Base-by-base conservation (phyloP, 495 filamentous ascomycete species). In the Lasiosphaeris hirsuta region DNA sequence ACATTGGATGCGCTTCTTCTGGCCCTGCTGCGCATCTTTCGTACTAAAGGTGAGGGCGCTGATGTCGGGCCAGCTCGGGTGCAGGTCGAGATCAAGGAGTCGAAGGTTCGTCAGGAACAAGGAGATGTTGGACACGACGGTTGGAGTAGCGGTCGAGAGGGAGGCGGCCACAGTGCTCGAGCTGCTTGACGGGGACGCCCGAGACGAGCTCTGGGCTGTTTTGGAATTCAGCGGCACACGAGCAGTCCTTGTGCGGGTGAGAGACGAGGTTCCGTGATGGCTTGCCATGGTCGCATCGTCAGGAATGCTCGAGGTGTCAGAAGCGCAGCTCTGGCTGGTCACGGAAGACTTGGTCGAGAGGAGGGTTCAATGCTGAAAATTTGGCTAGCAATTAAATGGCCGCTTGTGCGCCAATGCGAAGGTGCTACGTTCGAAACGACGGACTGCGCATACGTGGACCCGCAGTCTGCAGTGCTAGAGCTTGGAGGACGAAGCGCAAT, bases 31-130 rank as follows among this genome's bases (percentile, higher is more conserved):
- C 0, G 75, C 75, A 66, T 86, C 83, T 52, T 83, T 86, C 9
- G 84, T 74, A 6, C 84, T 83, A 58, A 96, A 86, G 7, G 84
- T 81, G 55, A 79, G 74, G 5, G 77, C 64, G 23, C 78, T 84
- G 56, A 95, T 84, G 44, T 72, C 75, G 0, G 92, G 90, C 90
- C 90, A 95, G 69, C 92, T 88, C 10, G 84, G 76, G 34, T 75
- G 81, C 33, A 79, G 77, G 65, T 96, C 88, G 33, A 96, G 81
- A 54, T 92, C 82, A 11, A 96, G 78, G 7, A 96, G 79, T 18
- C 86, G 86, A 51, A 95, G 76, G 67, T 92, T 94, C 51, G 86
- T 88, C 13, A 92, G 73, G 67, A 95, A 90, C 9, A 91, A 78
- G n/a, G 82, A 73, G 17, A 72, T 10, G 46, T 69, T 64, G 47